Evolutionary conservation across 2,329 filamentous ascomycete genomes (phyloP).

Genomic region (Aureobasidium musti): DNA sequence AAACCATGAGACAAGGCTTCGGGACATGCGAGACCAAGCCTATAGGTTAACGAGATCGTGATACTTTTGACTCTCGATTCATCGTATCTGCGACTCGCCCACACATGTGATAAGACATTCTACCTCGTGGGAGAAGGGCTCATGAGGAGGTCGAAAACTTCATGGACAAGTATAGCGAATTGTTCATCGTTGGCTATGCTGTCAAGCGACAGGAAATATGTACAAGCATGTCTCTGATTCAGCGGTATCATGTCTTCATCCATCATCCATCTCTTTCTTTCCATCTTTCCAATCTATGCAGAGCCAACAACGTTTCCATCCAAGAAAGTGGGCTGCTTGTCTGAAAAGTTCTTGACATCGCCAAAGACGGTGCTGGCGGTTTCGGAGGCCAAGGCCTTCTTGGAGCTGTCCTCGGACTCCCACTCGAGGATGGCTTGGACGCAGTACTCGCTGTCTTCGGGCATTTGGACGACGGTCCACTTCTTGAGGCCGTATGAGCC

Average conservation of each 20-base stretch:
- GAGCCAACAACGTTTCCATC: constrained; percentile 37
- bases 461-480: constrained; percentile 40
- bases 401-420: constrained; percentile 36
- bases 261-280: neutral
- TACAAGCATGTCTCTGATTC: neutral
- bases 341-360: constrained; percentile 43
- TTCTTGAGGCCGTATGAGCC: constrained; percentile 38
- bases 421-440: constrained; percentile 43
- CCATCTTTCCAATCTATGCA: neutral
- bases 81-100: too few relatives aligned
- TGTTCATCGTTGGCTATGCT: neutral
- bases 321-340: constrained; percentile 41
- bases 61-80: too few relatives aligned
- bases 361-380: constrained; percentile 37
- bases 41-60: too few relatives aligned
- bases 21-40: too few relatives aligned
- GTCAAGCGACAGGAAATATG: constrained; percentile 1
- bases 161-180: too few relatives aligned
- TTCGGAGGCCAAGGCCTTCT: constrained; percentile 35
- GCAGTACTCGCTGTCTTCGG: constrained; percentile 38
- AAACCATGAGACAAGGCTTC: too few relatives aligned
- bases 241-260: neutral
- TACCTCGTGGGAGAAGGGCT: too few relatives aligned
- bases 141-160: too few relatives aligned
- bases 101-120: too few relatives aligned